phyloP scores from a whole-genome alignment of 352 stramenopile genomes.

The Phytophthora boehmeriae region DNA sequence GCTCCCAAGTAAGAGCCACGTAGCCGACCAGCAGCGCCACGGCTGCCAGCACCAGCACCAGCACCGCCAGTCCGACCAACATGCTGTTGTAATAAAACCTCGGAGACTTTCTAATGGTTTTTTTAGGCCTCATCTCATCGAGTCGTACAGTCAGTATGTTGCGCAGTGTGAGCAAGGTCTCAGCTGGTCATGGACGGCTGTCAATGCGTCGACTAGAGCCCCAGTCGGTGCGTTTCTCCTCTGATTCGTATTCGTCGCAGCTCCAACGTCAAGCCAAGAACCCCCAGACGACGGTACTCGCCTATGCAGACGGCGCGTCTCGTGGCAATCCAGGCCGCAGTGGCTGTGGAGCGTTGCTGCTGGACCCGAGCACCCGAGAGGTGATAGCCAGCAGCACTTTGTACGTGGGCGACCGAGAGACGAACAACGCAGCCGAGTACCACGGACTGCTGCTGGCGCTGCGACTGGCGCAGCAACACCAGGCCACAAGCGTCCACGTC shows the following conservation, averaged over 20 bases:
- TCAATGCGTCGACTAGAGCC: too few relatives aligned
- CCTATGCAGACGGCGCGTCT: constrained; percentile 71
- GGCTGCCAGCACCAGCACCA: constrained; percentile 55
- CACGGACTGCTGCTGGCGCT: constrained; percentile 66
- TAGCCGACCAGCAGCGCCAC: constrained; percentile 69
- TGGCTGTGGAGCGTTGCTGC: constrained; percentile 65
- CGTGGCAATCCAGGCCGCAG: constrained; percentile 72
- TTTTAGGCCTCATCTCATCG: too few relatives aligned
- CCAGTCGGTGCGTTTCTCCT: constrained; percentile 1
- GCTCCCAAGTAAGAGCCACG: constrained; percentile 78
- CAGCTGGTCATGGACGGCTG: too few relatives aligned
- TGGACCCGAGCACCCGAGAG: constrained; percentile 39
- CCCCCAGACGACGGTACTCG: constrained; percentile 23
- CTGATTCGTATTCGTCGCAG: background rate
- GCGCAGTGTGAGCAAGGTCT: too few relatives aligned
- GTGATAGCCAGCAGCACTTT: constrained; percentile 48
- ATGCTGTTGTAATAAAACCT: constrained; percentile 7
- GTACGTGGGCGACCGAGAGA: constrained; percentile 67
- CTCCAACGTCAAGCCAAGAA: background rate
- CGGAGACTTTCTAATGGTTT: background rate
- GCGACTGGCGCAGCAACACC: constrained; percentile 48
- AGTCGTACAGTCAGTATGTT: too few relatives aligned
- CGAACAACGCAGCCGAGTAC: constrained; percentile 82
- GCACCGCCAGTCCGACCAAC: constrained; percentile 36
- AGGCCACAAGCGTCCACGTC: constrained; percentile 45